Percentiles rank a stretch among this genome's conserved stretches.
Conservation (phyloP, 1,284 basidiomycete species). For the Fomes fomentarius region DNA sequence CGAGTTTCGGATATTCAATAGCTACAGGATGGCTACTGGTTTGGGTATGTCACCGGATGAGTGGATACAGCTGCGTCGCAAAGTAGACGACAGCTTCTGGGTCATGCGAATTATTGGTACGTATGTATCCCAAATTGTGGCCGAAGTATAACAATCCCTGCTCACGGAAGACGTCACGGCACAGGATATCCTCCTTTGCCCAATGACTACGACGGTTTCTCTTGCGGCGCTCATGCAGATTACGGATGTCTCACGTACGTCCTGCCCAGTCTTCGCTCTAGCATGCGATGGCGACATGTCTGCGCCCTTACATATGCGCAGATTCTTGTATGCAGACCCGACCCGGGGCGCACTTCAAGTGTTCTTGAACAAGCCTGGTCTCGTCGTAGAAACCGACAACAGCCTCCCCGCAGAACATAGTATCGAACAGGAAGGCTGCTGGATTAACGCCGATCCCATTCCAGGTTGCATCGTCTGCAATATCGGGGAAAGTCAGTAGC, state of each 20-base stretch:
- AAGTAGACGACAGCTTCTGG: conserved; percentile 87
- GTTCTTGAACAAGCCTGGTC: conserved; percentile 55
- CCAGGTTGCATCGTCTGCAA: conserved; percentile 82
- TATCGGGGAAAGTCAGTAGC: conserved; percentile 79
- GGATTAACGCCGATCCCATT: conserved; percentile 82
- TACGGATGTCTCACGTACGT: conserved; percentile 85
- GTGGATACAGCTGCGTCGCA: conserved; percentile 63
- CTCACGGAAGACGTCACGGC: too few species aligned
- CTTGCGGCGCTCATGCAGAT: conserved; percentile 87
- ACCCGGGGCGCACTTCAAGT: conserved; percentile 83
- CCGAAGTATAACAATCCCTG: too few species aligned
- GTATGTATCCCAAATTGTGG: conserved; percentile 1
- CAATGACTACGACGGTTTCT: conserved; percentile 73
- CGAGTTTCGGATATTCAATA: not conserved
- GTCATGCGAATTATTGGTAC: conserved; percentile 81
- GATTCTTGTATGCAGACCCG: conserved; percentile 80
- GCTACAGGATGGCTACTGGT: conserved; percentile 73
- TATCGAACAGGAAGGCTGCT: conserved; percentile 56
- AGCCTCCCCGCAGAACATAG: conserved; percentile 50
- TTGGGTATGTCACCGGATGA: conserved; percentile 73
- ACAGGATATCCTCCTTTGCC: conserved; percentile 86
- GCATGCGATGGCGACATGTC: too few species aligned
- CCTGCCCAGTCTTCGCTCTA: too few species aligned
- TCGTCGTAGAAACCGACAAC: conserved; percentile 40
- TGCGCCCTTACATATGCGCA: conserved; percentile 37